A percentile compares a stretch with the other conserved stretches of the same genome.
Conservation (phyloP, 2,329 filamentous ascomycete species). For the Alternaria alternata region DNA sequence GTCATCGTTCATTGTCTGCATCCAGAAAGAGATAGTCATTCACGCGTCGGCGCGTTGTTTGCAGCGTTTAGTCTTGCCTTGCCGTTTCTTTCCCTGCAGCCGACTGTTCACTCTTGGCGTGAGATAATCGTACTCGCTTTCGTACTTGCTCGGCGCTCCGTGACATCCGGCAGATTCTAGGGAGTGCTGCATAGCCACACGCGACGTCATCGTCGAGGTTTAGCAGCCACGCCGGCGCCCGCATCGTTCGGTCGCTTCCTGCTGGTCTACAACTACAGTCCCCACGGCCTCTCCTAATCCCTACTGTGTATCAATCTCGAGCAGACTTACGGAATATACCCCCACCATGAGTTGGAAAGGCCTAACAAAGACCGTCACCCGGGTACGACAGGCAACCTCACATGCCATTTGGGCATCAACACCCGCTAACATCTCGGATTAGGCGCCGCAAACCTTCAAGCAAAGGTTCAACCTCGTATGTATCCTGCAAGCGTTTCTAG, state of each 20-base stretch:
- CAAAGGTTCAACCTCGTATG: constrained; percentile 83
- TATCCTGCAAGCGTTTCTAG: constrained; percentile 4
- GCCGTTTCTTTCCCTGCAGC: background rate
- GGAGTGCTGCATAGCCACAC: constrained; percentile 17
- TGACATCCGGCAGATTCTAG: constrained; percentile 10
- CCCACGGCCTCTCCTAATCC: constrained; percentile 10
- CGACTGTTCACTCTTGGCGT: background rate
- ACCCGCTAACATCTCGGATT: constrained; percentile 31
- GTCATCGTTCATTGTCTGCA: constrained; percentile 9
- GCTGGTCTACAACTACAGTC: constrained; percentile 6
- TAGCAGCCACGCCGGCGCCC: constrained; percentile 34
- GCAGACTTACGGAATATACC: constrained; percentile 4
- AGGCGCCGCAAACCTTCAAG: constrained; percentile 92
- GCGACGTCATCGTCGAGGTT: constrained; percentile 15
- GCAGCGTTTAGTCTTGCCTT: background rate
- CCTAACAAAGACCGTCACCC: constrained; percentile 85
- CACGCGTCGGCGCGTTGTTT: background rate
- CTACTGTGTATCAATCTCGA: constrained; percentile 15
- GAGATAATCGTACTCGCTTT: constrained; percentile 1
- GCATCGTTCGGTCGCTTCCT: constrained; percentile 30
- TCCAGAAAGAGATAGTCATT: constrained; percentile 5
- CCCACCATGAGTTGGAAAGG: constrained; percentile 92
- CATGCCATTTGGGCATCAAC: constrained; percentile 17
- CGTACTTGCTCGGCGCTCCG: constrained; percentile 15
- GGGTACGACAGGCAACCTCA: constrained; percentile 65